Evolutionary conservation across 768 basidiomycete genomes (phyloP).

Genomic region (Cystobasidium ongulense): DNA sequence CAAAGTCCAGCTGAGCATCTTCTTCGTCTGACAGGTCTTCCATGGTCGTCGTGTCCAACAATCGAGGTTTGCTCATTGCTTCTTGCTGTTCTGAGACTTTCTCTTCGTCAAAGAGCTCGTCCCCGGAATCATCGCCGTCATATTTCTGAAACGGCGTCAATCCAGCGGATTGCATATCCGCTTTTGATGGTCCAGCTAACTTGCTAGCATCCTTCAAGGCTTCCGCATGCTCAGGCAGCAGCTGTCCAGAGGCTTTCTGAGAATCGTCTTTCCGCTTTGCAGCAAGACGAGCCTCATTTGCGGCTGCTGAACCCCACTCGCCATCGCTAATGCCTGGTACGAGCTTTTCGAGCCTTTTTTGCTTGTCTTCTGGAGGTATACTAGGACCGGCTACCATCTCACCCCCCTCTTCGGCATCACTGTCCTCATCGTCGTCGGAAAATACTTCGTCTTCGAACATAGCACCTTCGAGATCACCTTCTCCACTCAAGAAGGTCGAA

Average conservation of each 20-base stretch:
- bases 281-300: background rate
- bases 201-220: background rate
- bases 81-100: constrained; percentile 58
- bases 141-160: constrained; percentile 72
- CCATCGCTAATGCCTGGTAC: constrained; percentile 68
- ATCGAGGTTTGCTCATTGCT: constrained; percentile 65
- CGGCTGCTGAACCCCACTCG: constrained; percentile 66
- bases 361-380: constrained; percentile 47
- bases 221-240: background rate
- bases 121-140: constrained; percentile 83
- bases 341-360: constrained; percentile 66
- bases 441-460: constrained; percentile 80
- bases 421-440: constrained; percentile 61
- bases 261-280: background rate
- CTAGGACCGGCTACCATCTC: constrained; percentile 45
- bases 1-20: constrained; percentile 68
- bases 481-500: constrained; percentile 76
- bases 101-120: constrained; percentile 60
- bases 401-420: constrained; percentile 49
- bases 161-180: constrained; percentile 56
- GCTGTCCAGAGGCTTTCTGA: background rate
- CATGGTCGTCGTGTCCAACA: constrained; percentile 52
- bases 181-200: background rate
- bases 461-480: constrained; percentile 83
- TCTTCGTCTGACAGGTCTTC: constrained; percentile 41